Evolutionary conservation across 2,329 filamentous ascomycete genomes (phyloP).

Genomic region (Phoma herbarum): DNA sequence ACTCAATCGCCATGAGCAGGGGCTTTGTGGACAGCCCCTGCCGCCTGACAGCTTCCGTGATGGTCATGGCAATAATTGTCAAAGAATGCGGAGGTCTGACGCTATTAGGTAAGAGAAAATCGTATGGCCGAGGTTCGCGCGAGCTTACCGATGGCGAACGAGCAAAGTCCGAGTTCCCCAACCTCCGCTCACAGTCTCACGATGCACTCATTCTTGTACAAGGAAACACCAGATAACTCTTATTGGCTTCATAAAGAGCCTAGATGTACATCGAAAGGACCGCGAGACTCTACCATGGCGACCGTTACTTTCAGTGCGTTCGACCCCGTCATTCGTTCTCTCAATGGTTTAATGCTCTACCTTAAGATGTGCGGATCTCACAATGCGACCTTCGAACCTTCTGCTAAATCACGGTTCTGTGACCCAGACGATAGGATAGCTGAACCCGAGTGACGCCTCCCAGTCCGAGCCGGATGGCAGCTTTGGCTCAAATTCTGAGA

Average conservation of each 20-base stretch:
- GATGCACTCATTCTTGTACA: background rate
- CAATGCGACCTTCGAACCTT: background rate
- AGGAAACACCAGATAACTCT: background rate
- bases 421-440: background rate
- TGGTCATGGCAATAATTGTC: slow-evolving; percentile 10
- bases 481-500: no score
- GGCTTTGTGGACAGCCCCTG: background rate
- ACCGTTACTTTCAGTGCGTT: background rate
- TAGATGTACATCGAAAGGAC: background rate
- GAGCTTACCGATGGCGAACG: slow-evolving; percentile 8
- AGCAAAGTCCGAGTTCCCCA: slow-evolving; percentile 10
- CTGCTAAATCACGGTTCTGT: background rate
- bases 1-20: background rate
- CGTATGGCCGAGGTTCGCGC: slow-evolving; percentile 16
- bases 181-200: background rate
- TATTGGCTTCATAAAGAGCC: background rate
- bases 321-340: background rate
- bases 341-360: background rate
- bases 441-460: background rate
- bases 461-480: no score
- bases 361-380: background rate
- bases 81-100: slow-evolving; percentile 22
- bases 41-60: slow-evolving; percentile 2
- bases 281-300: background rate
- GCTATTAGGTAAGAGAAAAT: slow-evolving; percentile 34